phyloP scores from a whole-genome alignment of 2,329 filamentous ascomycete species.

The Trichoderma breve region DNA sequence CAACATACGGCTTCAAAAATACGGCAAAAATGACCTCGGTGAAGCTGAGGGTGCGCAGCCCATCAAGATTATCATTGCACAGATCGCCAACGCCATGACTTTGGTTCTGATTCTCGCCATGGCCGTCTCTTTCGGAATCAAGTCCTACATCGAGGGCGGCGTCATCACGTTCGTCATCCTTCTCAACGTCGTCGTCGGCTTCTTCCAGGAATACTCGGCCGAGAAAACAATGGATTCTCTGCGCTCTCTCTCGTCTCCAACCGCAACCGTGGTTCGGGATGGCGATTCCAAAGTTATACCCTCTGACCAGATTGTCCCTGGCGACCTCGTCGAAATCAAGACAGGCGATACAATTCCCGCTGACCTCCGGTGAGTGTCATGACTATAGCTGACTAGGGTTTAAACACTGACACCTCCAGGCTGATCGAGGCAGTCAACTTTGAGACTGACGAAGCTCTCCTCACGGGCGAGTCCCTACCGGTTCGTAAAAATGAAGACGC shows the following conservation, averaged over 20 bases:
- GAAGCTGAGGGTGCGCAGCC: slow-evolving; percentile 59
- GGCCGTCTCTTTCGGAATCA: not conserved
- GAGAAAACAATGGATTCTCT: slow-evolving; percentile 51
- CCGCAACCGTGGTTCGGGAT: slow-evolving; percentile 43
- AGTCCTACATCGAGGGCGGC: not conserved
- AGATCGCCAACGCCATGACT: slow-evolving; percentile 69
- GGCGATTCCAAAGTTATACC: slow-evolving; percentile 35
- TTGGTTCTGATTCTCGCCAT: slow-evolving; percentile 54
- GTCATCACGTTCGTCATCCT: slow-evolving; percentile 49
- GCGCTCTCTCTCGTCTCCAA: slow-evolving; percentile 43
- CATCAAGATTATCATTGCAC: slow-evolving; percentile 61
- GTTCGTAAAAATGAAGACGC: not conserved
- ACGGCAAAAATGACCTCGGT: not conserved
- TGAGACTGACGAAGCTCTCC: not conserved
- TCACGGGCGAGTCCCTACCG: not conserved
- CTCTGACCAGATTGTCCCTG: not conserved
- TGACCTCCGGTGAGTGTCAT: not conserved
- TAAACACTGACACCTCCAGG: not conserved
- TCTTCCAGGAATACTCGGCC: slow-evolving; percentile 46
- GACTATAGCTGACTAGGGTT: not conserved
- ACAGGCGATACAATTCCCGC: not conserved
- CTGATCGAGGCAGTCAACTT: not conserved
- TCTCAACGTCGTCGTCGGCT: slow-evolving; percentile 57
- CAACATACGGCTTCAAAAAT: not conserved
- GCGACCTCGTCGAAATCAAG: not conserved